A percentile compares a stretch with the other conserved stretches of the same genome.
These are phyloP conservation scores for Xylogone sp. DNA, from an alignment of 2,329 filamentous ascomycete genomes.

Conservation along the genomic window DNA sequence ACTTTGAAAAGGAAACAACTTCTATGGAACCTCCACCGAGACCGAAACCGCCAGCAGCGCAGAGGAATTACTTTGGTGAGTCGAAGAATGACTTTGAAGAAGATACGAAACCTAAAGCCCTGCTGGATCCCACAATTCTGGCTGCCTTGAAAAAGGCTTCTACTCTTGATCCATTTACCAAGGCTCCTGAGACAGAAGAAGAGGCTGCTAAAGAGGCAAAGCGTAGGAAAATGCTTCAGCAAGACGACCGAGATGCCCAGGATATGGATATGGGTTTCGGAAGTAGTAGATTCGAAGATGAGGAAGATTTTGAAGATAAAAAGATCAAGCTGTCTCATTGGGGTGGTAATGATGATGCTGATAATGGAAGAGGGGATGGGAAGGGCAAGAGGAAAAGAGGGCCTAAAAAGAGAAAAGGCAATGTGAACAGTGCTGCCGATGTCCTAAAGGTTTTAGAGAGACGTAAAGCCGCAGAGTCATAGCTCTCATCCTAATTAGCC, in stretches of 20 bases:
- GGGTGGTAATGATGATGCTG: constrained; percentile 47
- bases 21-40: constrained; percentile 45
- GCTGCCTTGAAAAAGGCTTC: constrained; percentile 85
- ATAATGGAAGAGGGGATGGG: constrained; percentile 52
- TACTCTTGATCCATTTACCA: constrained; percentile 47
- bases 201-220: constrained; percentile 61
- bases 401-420: constrained; percentile 72
- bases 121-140: constrained; percentile 73
- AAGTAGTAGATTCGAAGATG: constrained; percentile 80
- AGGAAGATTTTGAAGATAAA: constrained; percentile 70
- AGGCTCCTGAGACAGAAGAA: constrained; percentile 36
- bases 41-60: constrained; percentile 29
- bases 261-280: constrained; percentile 97
- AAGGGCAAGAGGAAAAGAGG: constrained; percentile 66
- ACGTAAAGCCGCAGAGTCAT: constrained; percentile 16
- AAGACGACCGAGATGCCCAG: constrained; percentile 74
- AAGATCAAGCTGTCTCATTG: constrained; percentile 68
- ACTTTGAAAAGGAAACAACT: not conserved
- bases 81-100: constrained; percentile 42
- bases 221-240: constrained; percentile 69
- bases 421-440: constrained; percentile 74
- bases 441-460: constrained; percentile 73
- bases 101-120: constrained; percentile 42
- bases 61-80: constrained; percentile 60
- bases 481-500: not conserved